Conservation (phyloP, 768 basidiomycete genomes). For the Royoungia palumana region DNA sequence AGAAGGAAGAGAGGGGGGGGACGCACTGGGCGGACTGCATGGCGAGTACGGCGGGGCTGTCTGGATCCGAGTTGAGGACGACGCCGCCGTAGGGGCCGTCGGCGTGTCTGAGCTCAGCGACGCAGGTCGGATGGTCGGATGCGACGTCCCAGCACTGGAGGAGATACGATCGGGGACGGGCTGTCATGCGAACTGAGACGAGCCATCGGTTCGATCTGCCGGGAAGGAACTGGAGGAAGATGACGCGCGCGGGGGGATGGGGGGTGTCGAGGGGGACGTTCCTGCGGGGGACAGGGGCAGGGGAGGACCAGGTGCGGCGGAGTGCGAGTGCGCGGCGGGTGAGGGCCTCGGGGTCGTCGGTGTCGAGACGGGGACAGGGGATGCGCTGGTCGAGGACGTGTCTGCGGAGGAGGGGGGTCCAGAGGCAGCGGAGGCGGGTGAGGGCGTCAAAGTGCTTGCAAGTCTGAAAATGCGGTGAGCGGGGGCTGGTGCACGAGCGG, state of each 20-base stretch:
- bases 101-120: conserved; percentile 38
- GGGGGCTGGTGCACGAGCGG: neutral
- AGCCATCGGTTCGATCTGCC: conserved; percentile 42
- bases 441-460: conserved; percentile 41
- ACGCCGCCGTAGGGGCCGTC: conserved; percentile 41
- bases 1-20: neutral
- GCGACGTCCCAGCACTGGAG: conserved; percentile 60
- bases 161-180: conserved; percentile 27
- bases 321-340: conserved; percentile 40
- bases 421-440: conserved; percentile 48
- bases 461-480: conserved; percentile 34
- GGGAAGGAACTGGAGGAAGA: conserved; percentile 48
- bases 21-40: conserved; percentile 43
- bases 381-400: conserved; percentile 42
- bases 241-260: conserved; percentile 33
- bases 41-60: conserved; percentile 36
- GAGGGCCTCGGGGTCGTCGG: conserved; percentile 44
- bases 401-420: conserved; percentile 43
- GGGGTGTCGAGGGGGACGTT: conserved; percentile 26
- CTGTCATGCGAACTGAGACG: conserved; percentile 40
- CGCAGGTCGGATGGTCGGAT: conserved; percentile 31
- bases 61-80: conserved; percentile 42
- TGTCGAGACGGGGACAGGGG: conserved; percentile 44
- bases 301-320: conserved; percentile 49
- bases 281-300: conserved; percentile 32